Evolutionary conservation across 192 early-diverging fungal species (phyloP), one percentile per base, ranked within the genome.

Genomic region (Oehlia diaphana): DNA sequence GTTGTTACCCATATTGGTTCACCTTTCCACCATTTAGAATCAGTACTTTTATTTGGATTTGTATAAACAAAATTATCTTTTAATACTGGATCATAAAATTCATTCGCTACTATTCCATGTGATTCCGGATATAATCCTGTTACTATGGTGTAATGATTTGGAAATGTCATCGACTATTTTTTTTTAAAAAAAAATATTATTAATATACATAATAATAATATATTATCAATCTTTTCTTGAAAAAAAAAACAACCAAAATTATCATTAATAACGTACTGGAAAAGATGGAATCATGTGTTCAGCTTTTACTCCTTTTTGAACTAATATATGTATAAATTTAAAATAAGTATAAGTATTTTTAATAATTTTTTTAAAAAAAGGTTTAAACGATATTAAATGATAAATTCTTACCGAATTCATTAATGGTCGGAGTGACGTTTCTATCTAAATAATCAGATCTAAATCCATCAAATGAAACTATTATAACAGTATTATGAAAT

Each of bases 71-170:
- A 97, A 4, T 90, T 87, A 62, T 90, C 89, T 63, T 95, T 90
- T 9, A 92, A 79, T 16, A 53, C 58, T 2, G 93, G 88, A 82
- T 96, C 96, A 77, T 89, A 93, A 81, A 97, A 98, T 75, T 85
- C 86, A 78, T 95, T 95, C 72, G 86, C 92, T 7, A 98, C 94
- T 75, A 98, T 97, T 19, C 97, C 97, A 74, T 98, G 96, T 5
- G 90, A 88, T 50, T 95, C 93, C 2, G 97, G 96, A 81, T 96
- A 97, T 47, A 98, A 82, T n/a, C 97, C 96, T 12, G 97, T 97
- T 9, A 88, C 93, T 58, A 98, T 85, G 1, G 94, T 89, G 82
- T 95, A 97, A 84, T 98, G 97, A 84, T 98, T 98, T 5, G 96
- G 94, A 80, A 96, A 97, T 0, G 97, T 97, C 50, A 95, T 88